A percentile compares a stretch with the other conserved stretches of the same genome.
phyloP scores from a whole-genome alignment of 2,329 filamentous ascomycete genomes.

The Salinomyces thailandicus region DNA sequence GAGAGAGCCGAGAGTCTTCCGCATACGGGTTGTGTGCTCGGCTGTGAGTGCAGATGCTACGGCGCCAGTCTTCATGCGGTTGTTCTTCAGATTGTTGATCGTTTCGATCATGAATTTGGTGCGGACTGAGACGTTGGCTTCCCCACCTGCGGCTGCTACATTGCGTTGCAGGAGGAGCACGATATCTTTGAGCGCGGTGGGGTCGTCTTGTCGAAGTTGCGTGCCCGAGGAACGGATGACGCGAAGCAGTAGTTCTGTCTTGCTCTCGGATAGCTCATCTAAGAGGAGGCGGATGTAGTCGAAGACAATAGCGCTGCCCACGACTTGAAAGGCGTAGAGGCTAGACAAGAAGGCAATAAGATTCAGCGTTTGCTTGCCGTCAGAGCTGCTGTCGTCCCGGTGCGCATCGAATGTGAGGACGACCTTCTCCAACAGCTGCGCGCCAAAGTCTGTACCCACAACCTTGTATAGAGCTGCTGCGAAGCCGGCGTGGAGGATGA shows the following conservation, averaged over 20 bases:
- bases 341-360: constrained; percentile 73
- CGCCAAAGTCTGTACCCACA: constrained; percentile 79
- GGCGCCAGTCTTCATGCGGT: constrained; percentile 66
- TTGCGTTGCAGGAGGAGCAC: constrained; percentile 66
- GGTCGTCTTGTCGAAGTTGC: constrained; percentile 79
- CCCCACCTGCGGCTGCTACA: constrained; percentile 56
- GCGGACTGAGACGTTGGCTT: constrained; percentile 65
- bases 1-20: constrained; percentile 72
- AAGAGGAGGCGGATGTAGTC: constrained; percentile 80
- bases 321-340: constrained; percentile 83
- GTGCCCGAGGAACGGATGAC: constrained; percentile 72
- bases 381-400: constrained; percentile 22
- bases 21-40: constrained; percentile 80
- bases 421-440: constrained; percentile 68
- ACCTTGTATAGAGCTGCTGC: constrained; percentile 79
- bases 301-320: constrained; percentile 74
- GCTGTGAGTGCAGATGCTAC: constrained; percentile 61
- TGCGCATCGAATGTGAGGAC: constrained; percentile 58
- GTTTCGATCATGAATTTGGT: constrained; percentile 98
- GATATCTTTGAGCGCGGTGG: constrained; percentile 79
- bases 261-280: constrained; percentile 64
- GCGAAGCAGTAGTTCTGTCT: constrained; percentile 78
- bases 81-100: constrained; percentile 90
- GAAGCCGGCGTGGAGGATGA: constrained; percentile 84
- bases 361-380: constrained; percentile 59